A percentile compares a stretch with the other conserved stretches of the same genome.
phyloP scores from a whole-genome alignment of 2,329 filamentous ascomycete genomes.

The Verticillium dahliae region DNA sequence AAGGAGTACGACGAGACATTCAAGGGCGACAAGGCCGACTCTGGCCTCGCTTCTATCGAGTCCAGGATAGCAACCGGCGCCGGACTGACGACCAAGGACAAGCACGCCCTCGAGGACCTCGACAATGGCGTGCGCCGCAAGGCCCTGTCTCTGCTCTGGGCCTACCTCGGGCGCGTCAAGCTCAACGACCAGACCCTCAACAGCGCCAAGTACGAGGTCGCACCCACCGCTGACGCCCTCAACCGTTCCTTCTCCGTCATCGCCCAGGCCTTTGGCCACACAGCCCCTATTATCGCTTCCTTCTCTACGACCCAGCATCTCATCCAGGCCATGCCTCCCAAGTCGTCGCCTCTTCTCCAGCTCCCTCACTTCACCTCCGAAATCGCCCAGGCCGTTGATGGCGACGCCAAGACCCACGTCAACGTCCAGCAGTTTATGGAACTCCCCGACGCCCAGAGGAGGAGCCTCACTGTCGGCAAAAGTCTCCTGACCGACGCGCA shows the following conservation, averaged over 20 bases:
- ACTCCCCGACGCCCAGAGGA: slow-evolving; percentile 67
- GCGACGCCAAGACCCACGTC: slow-evolving; percentile 67
- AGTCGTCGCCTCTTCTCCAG: slow-evolving; percentile 81
- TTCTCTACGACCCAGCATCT: slow-evolving; percentile 80
- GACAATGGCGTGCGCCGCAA: slow-evolving; percentile 79
- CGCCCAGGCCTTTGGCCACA: slow-evolving; percentile 78
- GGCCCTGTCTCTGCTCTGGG: slow-evolving; percentile 85
- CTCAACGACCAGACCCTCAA: slow-evolving; percentile 73
- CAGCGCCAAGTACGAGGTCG: slow-evolving; percentile 82
- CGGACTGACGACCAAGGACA: slow-evolving; percentile 67
- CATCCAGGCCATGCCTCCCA: slow-evolving; percentile 82
- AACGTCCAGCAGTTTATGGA: slow-evolving; percentile 86
- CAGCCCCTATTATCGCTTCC: slow-evolving; percentile 72
- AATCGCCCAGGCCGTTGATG: slow-evolving; percentile 62
- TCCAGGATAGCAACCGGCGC: slow-evolving; percentile 62
- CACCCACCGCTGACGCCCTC: slow-evolving; percentile 76
- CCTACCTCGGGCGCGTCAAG: slow-evolving; percentile 84
- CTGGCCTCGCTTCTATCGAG: slow-evolving; percentile 77
- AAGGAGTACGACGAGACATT: slow-evolving; percentile 77
- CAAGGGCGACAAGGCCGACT: slow-evolving; percentile 71
- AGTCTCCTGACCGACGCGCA: slow-evolving; percentile 67
- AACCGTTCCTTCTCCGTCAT: slow-evolving; percentile 86
- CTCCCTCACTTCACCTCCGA: slow-evolving; percentile 76
- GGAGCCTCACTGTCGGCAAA: slow-evolving; percentile 62
- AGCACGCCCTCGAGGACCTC: slow-evolving; percentile 67